These are phyloP conservation scores for Begonia loranthoides DNA, from an alignment of 306 rosid genomes.

Conservation along the genomic window DNA sequence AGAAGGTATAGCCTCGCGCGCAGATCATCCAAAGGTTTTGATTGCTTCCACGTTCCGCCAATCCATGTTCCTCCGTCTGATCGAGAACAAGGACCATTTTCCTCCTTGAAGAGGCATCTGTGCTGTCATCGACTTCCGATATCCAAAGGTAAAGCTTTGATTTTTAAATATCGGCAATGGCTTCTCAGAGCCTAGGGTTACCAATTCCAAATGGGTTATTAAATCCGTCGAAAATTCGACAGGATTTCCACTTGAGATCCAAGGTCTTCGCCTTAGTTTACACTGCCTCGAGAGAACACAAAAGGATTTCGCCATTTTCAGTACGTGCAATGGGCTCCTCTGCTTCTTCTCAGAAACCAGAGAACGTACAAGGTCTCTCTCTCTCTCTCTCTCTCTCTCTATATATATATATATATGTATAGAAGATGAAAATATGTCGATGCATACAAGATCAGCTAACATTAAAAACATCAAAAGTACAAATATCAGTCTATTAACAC, in stretches of 20 bases:
- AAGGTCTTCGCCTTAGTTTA: slow-evolving; percentile 20
- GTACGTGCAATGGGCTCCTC: slow-evolving; percentile 66
- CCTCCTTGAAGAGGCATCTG: too few relatives aligned
- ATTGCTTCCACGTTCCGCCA: too few relatives aligned
- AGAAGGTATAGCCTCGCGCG: too few relatives aligned
- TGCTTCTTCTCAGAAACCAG: slow-evolving; percentile 53
- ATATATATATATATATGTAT: too few relatives aligned
- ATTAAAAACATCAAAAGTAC: too few relatives aligned
- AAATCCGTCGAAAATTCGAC: slow-evolving; percentile 21
- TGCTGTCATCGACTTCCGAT: too few relatives aligned
- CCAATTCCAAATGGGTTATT: slow-evolving; percentile 17
- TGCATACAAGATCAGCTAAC: too few relatives aligned
- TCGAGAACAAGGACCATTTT: too few relatives aligned
- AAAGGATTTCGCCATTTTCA: slow-evolving; percentile 23
- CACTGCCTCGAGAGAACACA: slow-evolving; percentile 16
- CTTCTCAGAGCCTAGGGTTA: slow-evolving; percentile 26
- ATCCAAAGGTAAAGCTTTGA: background rate
- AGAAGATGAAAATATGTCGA: too few relatives aligned
- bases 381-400: background rate
- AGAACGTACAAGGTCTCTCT: slow-evolving; percentile 36
- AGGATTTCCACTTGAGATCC: slow-evolving; percentile 15
- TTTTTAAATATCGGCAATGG: slow-evolving; percentile 22
- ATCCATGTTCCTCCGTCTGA: too few relatives aligned
- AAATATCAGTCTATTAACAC: too few relatives aligned
- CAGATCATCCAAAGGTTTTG: too few relatives aligned